Evolutionary conservation across 441 rosid genomes (phyloP), one percentile per base, ranked within the genome.

Genomic region (Erysimum cheiri): DNA sequence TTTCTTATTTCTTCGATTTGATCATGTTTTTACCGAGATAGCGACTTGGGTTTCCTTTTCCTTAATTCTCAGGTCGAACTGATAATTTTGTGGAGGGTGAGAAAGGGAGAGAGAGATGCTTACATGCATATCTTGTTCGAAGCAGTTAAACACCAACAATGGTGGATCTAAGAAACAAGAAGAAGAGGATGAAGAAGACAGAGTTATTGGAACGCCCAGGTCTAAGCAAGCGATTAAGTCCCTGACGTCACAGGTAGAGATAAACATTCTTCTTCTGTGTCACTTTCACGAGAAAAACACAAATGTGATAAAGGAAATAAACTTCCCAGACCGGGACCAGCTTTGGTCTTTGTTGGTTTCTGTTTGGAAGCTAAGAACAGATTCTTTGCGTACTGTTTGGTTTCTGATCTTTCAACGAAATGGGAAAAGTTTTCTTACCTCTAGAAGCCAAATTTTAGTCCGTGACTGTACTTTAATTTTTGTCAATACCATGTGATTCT

Each of bases 121-220:
- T 84, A 92, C 98, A 37, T 92, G 96, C 79, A 82, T 92, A 77
- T 77, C 87, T 35, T 92, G 96, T 79, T 73, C 96, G 26, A 89
- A 88, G 88, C 87, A 85, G 79, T 80, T 78, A 36, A 75, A 72
- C 61, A 36, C 67, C 43, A 69, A 61, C 58, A 72, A 67, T 31
- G 79, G 78, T 60, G 75, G 82, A 73, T 89, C 92, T 83, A 87
- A 87, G 80, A 62, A 50, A 28, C 84, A 77, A 68, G 66, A 64
- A 29, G 53, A 68, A 6, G 81, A 79, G 7, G 53, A 17, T 29
- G 29, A 74, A 8, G 85, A 82, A 37, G 88, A 77, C 33, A 77
- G 73, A 44, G 81, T 73, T 56, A 37, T 65, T 63, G 90, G 80
- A 76, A 90, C 96, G 2, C 96, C 91, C 1, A 76, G 86, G 77